phyloP scores from a whole-genome alignment of 2,329 filamentous ascomycete species.

The Phialemoniopsis sp. region DNA sequence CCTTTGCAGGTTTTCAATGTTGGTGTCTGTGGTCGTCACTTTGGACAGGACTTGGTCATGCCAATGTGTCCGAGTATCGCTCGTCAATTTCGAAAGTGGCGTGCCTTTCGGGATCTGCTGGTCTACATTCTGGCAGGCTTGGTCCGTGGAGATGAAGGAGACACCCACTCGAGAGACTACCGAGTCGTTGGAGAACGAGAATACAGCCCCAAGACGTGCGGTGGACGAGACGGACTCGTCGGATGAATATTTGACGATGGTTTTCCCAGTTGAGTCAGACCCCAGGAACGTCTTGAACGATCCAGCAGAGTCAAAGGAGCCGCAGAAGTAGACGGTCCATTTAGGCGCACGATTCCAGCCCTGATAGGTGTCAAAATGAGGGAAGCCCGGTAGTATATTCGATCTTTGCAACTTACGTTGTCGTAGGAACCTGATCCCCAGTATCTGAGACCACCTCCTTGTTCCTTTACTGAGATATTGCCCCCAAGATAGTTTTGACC shows the following conservation, averaged over 20 bases:
- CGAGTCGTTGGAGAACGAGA: slow-evolving; percentile 41
- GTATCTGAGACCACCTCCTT: slow-evolving; percentile 41
- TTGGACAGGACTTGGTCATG: slow-evolving; percentile 59
- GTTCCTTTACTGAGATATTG: slow-evolving; percentile 44
- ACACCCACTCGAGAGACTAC: slow-evolving; percentile 60
- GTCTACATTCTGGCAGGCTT: slow-evolving; percentile 57
- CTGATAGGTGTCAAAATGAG: slow-evolving; percentile 14
- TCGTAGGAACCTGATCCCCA: slow-evolving; percentile 59
- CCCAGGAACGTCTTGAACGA: slow-evolving; percentile 40
- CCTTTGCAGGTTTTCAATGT: slow-evolving; percentile 50
- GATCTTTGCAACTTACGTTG: slow-evolving; percentile 49
- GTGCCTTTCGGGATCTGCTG: slow-evolving; percentile 47
- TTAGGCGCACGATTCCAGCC: slow-evolving; percentile 61
- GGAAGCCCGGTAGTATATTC: slow-evolving; percentile 5
- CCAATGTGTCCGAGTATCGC: slow-evolving; percentile 49
- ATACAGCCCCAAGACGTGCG: slow-evolving; percentile 45
- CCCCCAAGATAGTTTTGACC: slow-evolving; percentile 62
- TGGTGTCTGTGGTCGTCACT: slow-evolving; percentile 53
- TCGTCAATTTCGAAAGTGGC: slow-evolving; percentile 35
- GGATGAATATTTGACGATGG: slow-evolving; percentile 24
- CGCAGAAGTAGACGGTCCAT: slow-evolving; percentile 63
- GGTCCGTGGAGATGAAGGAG: slow-evolving; percentile 59
- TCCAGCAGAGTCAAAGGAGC: slow-evolving; percentile 43
- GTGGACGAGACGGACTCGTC: slow-evolving; percentile 24
- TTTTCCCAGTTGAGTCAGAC: slow-evolving; percentile 20